Percentiles rank a stretch among this genome's conserved stretches.
These are phyloP conservation scores for Alternaria postmessia DNA, from an alignment of 2,329 filamentous ascomycete genomes.

Conservation along the genomic window DNA sequence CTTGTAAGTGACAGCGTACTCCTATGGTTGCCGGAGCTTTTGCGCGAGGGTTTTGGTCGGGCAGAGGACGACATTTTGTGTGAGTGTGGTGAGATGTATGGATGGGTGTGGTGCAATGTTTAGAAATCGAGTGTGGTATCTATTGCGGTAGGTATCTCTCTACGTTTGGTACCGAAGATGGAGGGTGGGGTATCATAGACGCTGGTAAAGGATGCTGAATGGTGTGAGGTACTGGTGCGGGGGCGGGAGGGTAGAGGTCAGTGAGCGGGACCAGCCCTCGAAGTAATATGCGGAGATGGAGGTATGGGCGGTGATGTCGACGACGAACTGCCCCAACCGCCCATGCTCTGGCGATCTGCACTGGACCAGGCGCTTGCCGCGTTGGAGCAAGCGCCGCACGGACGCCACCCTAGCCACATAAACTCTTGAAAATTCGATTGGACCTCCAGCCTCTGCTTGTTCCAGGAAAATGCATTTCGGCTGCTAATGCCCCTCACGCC, in stretches of 20 bases:
- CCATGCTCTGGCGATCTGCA: slow-evolving; percentile 5
- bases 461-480: neutral
- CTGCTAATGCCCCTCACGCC: slow-evolving; percentile 39
- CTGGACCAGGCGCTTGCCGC: slow-evolving; percentile 18
- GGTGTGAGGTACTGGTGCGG: slow-evolving; percentile 8
- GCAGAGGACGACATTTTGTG: slow-evolving; percentile 41
- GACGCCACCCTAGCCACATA: slow-evolving; percentile 13
- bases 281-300: slow-evolving; percentile 19
- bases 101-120: slow-evolving; percentile 2
- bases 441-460: neutral
- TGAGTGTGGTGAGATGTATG: neutral
- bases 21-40: slow-evolving; percentile 62
- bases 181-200: slow-evolving; percentile 25
- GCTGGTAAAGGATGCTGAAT: slow-evolving; percentile 11
- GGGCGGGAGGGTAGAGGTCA: slow-evolving; percentile 14
- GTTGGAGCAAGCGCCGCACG: slow-evolving; percentile 14
- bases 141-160: slow-evolving; percentile 10
- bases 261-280: slow-evolving; percentile 31
- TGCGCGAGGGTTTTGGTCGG: slow-evolving; percentile 48
- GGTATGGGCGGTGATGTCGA: slow-evolving; percentile 12
- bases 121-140: slow-evolving; percentile 11
- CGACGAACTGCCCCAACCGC: slow-evolving; percentile 8
- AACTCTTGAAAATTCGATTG: slow-evolving; percentile 27
- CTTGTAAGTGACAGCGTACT: slow-evolving; percentile 74
- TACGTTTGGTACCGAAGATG: slow-evolving; percentile 13